These are phyloP conservation scores for Hymenoscyphus albidus DNA, from an alignment of 2,329 filamentous ascomycete species.

Conservation along the genomic window DNA sequence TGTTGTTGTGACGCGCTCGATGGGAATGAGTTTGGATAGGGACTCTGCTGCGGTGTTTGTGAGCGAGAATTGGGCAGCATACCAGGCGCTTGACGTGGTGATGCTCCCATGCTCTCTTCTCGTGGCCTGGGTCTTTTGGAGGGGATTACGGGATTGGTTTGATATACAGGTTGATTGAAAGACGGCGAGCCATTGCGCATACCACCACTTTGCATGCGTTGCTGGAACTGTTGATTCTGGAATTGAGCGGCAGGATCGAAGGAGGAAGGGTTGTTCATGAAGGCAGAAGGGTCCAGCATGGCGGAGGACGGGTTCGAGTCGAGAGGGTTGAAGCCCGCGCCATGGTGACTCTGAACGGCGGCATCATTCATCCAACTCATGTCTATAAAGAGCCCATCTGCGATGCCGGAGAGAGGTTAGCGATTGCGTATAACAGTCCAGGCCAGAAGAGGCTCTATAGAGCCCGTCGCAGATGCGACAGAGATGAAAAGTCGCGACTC, in stretches of 20 bases:
- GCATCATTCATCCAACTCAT: conserved; percentile 73
- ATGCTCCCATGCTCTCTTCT: conserved; percentile 81
- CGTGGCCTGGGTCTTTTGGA: conserved; percentile 80
- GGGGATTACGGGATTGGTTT: conserved; percentile 81
- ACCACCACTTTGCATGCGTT: conserved; percentile 73
- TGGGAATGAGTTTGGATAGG: conserved; percentile 67
- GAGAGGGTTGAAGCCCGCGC: conserved; percentile 63
- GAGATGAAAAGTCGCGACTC: conserved; percentile 28
- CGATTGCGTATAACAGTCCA: conserved; percentile 11
- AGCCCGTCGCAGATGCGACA: conserved; percentile 17
- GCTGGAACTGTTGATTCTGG: conserved; percentile 47
- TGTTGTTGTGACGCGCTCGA: conserved; percentile 58
- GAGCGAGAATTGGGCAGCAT: conserved; percentile 81
- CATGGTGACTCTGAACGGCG: conserved; percentile 64
- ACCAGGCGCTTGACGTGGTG: conserved; percentile 70
- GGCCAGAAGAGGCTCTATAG: conserved; percentile 22
- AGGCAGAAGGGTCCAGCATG: conserved; percentile 65
- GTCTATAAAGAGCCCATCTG: conserved; percentile 46
- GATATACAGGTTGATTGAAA: conserved; percentile 74
- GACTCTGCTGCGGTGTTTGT: conserved; percentile 81
- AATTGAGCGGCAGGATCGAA: conserved; percentile 51
- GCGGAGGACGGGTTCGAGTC: conserved; percentile 53
- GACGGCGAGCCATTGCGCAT: conserved; percentile 79
- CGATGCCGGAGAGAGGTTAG: conserved; percentile 30
- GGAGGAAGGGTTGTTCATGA: conserved; percentile 56